phyloP scores from a whole-genome alignment of 257 asterid genomes.

The Capsicum pubescens region DNA sequence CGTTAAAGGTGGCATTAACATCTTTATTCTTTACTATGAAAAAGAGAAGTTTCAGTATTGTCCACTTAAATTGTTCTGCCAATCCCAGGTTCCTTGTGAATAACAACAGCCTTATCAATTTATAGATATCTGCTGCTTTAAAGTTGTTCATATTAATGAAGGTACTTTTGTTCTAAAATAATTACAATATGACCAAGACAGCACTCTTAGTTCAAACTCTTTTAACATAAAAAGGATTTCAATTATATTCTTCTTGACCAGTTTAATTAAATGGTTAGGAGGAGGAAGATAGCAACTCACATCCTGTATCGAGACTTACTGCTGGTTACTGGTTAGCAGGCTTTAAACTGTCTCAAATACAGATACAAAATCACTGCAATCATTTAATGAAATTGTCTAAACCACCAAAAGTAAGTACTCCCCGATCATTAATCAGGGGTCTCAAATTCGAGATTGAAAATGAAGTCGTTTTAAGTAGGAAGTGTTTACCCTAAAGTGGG shows the following conservation, averaged over 20 bases:
- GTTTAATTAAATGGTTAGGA: background rate
- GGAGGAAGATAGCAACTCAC: background rate
- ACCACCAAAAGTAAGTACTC: background rate
- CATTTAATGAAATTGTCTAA: background rate
- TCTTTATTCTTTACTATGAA: background rate
- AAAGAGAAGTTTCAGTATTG: background rate
- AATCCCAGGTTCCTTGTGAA: background rate
- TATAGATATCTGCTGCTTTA: background rate
- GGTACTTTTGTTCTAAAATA: background rate
- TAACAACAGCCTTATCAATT: conserved; percentile 6
- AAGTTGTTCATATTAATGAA: background rate
- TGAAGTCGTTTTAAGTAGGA: background rate
- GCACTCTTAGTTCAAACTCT: background rate
- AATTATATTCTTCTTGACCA: background rate
- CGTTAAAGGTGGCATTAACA: background rate
- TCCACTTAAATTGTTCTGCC: background rate
- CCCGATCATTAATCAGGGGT: background rate
- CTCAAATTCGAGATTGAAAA: background rate
- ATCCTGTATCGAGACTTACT: background rate
- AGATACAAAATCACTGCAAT: background rate
- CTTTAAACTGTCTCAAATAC: background rate
- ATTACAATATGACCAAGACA: background rate
- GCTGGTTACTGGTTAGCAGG: background rate
- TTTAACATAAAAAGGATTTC: background rate
- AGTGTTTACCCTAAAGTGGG: background rate